Evolutionary conservation across 805 yeast species (phyloP), one percentile per base, ranked within the genome.

Genomic region (Yamadazyma ubonensis): DNA sequence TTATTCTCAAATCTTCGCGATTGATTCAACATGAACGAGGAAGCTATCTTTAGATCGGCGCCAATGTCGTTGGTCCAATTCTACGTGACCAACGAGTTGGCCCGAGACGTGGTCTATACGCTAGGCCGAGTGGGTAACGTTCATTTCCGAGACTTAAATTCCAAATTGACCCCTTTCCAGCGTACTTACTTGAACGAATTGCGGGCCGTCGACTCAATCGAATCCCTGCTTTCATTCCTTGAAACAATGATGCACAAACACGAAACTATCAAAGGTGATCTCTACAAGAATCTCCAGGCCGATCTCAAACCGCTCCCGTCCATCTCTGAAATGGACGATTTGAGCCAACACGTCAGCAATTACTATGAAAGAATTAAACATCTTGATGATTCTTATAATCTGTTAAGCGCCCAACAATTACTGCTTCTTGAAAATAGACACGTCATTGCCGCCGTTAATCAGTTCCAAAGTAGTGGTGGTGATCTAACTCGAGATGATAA

Each of bases 251-350:
- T 69, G 71, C 20, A 30, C 14, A 66, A 61, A 39, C 60, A 58
- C 46, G 50, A 50, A 11, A 55, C 63, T 2, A 30, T 55, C 5
- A 55, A 49, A 36, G 51, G 53, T 5, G 67, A 63, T 39, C 39
- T 53, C 2, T 53, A 43, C 35, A 55, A 55, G 32, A 54, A 55
- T 21, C 44, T 59, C 28, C 44, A 81, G 29, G 65, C 72, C 3
- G 87, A 90, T 44, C 75, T 85, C 51, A 70, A 76, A 37, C 78
- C 79, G 3, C 53, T 67, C 30, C 70, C 70, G 4, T 36, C 63
- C 5, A 36, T 58, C 2, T 55, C 67, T 8, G 70, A 63, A 27
- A 55, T 67, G 54, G 71, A 67, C 44, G 58, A 54, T 11, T 51
- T 65, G 37, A 55, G 51, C 38, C 47, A 43, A 8, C 52, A 52